phyloP scores from a whole-genome alignment of 2,329 filamentous ascomycete genomes.

The Cladosporium halotolerans region DNA sequence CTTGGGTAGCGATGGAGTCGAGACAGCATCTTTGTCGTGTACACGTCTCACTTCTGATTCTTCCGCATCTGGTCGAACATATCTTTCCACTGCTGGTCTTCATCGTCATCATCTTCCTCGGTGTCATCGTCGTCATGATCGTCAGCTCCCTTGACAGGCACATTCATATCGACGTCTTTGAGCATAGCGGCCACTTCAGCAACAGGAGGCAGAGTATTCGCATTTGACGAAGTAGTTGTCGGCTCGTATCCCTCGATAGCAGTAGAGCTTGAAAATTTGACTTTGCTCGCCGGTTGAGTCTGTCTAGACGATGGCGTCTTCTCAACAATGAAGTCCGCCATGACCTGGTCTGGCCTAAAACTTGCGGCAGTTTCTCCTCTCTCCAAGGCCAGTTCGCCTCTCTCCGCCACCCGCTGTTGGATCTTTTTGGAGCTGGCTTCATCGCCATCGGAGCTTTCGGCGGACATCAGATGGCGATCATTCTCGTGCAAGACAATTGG shows the following conservation, averaged over 20 bases:
- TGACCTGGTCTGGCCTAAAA: constrained; percentile 27
- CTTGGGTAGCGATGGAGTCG: too few species aligned
- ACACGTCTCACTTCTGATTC: background rate
- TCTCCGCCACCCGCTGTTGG: constrained; percentile 17
- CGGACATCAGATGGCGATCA: constrained; percentile 8
- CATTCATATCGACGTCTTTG: background rate
- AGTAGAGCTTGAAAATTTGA: constrained; percentile 1
- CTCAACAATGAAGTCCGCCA: constrained; percentile 29
- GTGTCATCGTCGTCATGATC: background rate
- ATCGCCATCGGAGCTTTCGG: background rate
- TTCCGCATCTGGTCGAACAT: constrained; percentile 12
- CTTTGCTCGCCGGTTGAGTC: background rate
- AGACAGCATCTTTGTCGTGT: too few species aligned
- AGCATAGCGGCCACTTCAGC: constrained; percentile 3
- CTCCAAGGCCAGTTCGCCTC: constrained; percentile 37
- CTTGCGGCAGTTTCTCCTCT: constrained; percentile 34
- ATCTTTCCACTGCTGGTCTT: constrained; percentile 13
- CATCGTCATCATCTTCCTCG: constrained; percentile 6
- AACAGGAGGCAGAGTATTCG: background rate
- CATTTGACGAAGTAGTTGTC: background rate
- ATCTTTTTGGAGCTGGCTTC: background rate
- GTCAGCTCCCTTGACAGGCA: background rate
- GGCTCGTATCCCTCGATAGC: constrained; percentile 11
- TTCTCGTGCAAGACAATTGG: constrained; percentile 37
- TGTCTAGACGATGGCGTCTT: constrained; percentile 15